Base-by-base conservation (phyloP, 805 yeast genomes). In the Starmerella stigmatis region DNA sequence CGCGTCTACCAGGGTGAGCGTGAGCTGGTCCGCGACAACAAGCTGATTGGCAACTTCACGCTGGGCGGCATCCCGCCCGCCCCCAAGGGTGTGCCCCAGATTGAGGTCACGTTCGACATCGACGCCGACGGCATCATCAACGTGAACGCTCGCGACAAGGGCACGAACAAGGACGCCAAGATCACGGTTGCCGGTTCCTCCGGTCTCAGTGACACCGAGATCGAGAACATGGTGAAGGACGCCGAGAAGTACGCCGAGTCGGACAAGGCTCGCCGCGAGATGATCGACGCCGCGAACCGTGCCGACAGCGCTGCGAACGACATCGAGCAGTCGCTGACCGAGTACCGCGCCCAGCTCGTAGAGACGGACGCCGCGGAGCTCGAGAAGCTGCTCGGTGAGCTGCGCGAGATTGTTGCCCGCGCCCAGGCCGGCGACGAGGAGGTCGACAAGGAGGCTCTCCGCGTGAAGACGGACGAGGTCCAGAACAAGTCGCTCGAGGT, bases 1-100 rank as follows among this genome's bases (percentile, higher is more conserved):
- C 81, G 96, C 73, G 96, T 86, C 50, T 88, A 85, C 95, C 96
- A 86, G 75, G 96, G 96, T 75, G 96, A 86, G 77, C 84, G 96
- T 76, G 96, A 86, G 73, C 79, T 88, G 64, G 94, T 89, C 62
- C 82, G 94, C 73, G 96, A 86, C 76, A 86, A 86, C 84, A 86
- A 88, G 74, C 77, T 88, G 66, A 84, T 86, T 66, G 96, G 96
- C 70, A 86, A 88, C 83, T 86, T 86, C 72, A 86, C 94, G 52
- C 76, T 86, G 61, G 73, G 92, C 54, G 96, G 96, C 70, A 86
- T 86, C 59, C 96, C 94, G 63, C 94, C 94, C 56, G 92, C 92
- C 59, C 88, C 92, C 68, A 83, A 83, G 79, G 94, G 94, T 73
- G 89, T 82, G 57, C 94, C 94, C 56, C 94, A 83, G 73, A 82